Base-by-base conservation (phyloP, 2,329 filamentous ascomycete genomes). In the Karstenula rhodostoma region DNA sequence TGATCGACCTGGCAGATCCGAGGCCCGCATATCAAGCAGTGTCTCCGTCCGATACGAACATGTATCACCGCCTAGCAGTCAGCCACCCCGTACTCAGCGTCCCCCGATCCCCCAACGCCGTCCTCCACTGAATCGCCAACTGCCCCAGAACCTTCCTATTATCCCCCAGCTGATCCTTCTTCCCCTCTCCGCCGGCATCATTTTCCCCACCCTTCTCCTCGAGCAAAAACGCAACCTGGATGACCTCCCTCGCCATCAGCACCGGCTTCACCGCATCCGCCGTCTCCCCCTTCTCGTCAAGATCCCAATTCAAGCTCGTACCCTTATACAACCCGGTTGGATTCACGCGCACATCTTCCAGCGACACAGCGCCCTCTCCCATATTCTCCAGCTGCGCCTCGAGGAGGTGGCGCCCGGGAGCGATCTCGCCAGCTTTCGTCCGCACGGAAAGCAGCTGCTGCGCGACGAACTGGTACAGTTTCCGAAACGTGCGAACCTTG, bases 331-430 rank as follows among this genome's bases (percentile, higher is more conserved):
- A 82, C 44, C 80, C 71, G 72, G 82, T 84, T 43, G 84, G 77
- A 61, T 81, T 83, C 55, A 85, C 74, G 49, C 75, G 77, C 19
- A 84, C 82, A 42, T 70, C 63, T 70, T 96, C 92, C 54, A 99
- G 84, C 72, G 91, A 87, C 66, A 98, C 90, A 4, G 89, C 83
- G 47, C 89, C 89, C 75, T 97, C 94, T 49, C 92, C 92, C 73
- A 94, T 91, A 78, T 98, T 99, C 82, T 99, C 95, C 60, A 99
- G 79, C 80, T 99, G 95, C 27, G 94, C 95, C 78, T 99, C 95
- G 52, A 99, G 83, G 15, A 92, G 89, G 86, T 92, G 97, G 58
- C 78, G 77, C 46, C 79, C 69, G 46, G 76, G 79, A 12, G 79
- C 69, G 44, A 92, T 73, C 54, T 88, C 84, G 3, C 91, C 91